A percentile compares a stretch with the other conserved stretches of the same genome.
These are phyloP conservation scores for Talaromyces funiculosus DNA, from an alignment of 2,329 filamentous ascomycete species.

Conservation along the genomic window DNA sequence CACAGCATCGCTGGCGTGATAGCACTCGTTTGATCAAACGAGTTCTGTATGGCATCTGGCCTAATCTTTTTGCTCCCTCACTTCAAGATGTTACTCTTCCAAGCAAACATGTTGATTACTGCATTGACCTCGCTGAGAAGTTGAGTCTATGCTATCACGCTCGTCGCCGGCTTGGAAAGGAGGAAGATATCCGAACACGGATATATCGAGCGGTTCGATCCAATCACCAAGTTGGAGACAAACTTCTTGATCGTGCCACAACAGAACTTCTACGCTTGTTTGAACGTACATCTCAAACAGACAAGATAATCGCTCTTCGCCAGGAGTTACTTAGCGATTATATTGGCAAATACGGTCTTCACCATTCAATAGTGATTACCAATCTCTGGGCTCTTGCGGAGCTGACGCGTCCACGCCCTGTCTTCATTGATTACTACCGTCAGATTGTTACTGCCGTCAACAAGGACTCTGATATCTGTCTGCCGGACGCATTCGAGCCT, in stretches of 20 bases:
- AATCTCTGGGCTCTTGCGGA: constrained; percentile 33
- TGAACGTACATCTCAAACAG: constrained; percentile 27
- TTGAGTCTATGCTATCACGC: constrained; percentile 43
- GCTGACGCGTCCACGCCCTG: constrained; percentile 31
- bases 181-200: constrained; percentile 33
- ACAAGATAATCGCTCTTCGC: constrained; percentile 32
- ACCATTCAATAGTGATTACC: constrained; percentile 33
- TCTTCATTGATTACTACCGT: constrained; percentile 36
- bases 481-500: constrained; percentile 35
- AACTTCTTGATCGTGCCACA: constrained; percentile 25
- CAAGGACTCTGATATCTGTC: constrained; percentile 30
- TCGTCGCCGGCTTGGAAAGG: constrained; percentile 31
- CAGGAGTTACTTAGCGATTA: constrained; percentile 38
- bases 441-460: constrained; percentile 34
- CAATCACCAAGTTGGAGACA: constrained; percentile 27
- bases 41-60: constrained; percentile 44
- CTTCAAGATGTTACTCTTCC: constrained; percentile 43
- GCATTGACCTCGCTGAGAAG: constrained; percentile 43
- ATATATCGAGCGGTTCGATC: constrained; percentile 31
- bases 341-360: constrained; percentile 28
- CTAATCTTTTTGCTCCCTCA: constrained; percentile 41
- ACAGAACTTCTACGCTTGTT: constrained; percentile 27
- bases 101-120: constrained; percentile 39
- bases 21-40: constrained; percentile 43
- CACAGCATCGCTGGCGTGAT: constrained; percentile 44